These are phyloP conservation scores for Penicillium sp. DNA, from an alignment of 2,329 filamentous ascomycete species.

Conservation along the genomic window DNA sequence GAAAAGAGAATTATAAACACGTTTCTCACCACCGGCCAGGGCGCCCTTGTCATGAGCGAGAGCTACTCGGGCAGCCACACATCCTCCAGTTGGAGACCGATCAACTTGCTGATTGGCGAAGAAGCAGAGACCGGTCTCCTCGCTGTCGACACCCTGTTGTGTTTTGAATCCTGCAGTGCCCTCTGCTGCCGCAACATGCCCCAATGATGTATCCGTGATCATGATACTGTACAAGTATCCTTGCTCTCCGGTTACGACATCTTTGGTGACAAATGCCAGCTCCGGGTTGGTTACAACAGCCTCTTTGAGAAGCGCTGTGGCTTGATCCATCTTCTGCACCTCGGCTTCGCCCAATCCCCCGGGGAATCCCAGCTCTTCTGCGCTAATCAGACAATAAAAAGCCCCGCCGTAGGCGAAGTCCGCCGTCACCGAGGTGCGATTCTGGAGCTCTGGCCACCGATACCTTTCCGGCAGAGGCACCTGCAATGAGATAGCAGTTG, in stretches of 20 bases:
- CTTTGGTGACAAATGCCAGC: constrained; percentile 1
- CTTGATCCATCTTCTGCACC: constrained; percentile 30
- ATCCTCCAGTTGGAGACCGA: constrained; percentile 41
- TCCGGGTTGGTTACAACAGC: constrained; percentile 20
- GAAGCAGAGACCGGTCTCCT: constrained; percentile 47
- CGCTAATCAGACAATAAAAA: constrained; percentile 44
- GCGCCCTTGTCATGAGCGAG: constrained; percentile 34
- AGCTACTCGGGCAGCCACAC: constrained; percentile 39
- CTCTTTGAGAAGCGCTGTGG: constrained; percentile 35
- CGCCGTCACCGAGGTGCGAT: constrained; percentile 25
- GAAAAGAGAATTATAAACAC: constrained; percentile 40
- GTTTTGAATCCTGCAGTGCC: constrained; percentile 24
- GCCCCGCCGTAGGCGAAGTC: constrained; percentile 47
- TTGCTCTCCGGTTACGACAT: constrained; percentile 7
- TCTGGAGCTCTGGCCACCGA: constrained; percentile 41
- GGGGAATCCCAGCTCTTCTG: constrained; percentile 40
- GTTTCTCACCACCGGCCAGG: constrained; percentile 21
- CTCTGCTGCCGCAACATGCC: constrained; percentile 26
- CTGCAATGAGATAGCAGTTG: constrained; percentile 31
- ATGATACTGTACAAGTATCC: constrained; percentile 21
- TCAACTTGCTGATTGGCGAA: constrained; percentile 51
- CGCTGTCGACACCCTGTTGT: constrained; percentile 20
- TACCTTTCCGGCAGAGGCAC: constrained; percentile 30
- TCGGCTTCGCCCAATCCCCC: constrained; percentile 29
- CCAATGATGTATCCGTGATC: constrained; percentile 13